Conservation (phyloP, 2,329 filamentous ascomycete genomes). For the Diplodia seriata region DNA sequence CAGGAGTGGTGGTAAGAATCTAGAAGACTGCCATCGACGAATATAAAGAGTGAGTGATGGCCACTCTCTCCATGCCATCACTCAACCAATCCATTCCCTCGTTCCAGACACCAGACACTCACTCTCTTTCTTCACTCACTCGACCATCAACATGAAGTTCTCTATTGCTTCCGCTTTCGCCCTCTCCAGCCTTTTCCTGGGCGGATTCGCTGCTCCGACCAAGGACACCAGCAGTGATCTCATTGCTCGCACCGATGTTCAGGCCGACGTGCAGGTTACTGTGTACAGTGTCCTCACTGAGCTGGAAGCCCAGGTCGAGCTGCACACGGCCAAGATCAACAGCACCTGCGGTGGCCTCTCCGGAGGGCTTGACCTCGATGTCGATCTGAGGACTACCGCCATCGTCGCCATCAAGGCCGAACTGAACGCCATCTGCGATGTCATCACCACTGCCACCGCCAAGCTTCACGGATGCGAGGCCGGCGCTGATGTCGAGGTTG, state of each 20-base stretch:
- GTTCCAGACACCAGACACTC: neutral
- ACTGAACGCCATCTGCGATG: conserved; percentile 14
- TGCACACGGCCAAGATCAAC: conserved; percentile 27
- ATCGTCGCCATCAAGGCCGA: conserved; percentile 25
- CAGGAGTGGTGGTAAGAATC: neutral
- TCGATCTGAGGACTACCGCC: neutral
- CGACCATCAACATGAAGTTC: neutral
- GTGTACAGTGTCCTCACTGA: conserved; percentile 10
- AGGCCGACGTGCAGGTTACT: neutral
- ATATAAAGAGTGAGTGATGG: neutral
- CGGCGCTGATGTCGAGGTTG: conserved; percentile 12
- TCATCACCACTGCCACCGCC: conserved; percentile 13
- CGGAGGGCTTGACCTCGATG: neutral
- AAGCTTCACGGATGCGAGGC: conserved; percentile 8
- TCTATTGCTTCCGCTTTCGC: conserved; percentile 5
- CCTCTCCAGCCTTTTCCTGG: conserved; percentile 28
- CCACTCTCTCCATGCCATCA: neutral
- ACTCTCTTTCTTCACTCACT: neutral
- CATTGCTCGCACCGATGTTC: neutral
- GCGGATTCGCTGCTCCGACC: conserved; percentile 29
- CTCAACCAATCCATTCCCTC: neutral
- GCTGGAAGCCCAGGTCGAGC: conserved; percentile 18
- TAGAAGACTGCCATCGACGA: neutral
- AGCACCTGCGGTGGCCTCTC: conserved; percentile 12
- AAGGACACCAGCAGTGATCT: neutral